phyloP scores from a whole-genome alignment of 768 basidiomycete genomes.

The Lactarius evosmus region DNA sequence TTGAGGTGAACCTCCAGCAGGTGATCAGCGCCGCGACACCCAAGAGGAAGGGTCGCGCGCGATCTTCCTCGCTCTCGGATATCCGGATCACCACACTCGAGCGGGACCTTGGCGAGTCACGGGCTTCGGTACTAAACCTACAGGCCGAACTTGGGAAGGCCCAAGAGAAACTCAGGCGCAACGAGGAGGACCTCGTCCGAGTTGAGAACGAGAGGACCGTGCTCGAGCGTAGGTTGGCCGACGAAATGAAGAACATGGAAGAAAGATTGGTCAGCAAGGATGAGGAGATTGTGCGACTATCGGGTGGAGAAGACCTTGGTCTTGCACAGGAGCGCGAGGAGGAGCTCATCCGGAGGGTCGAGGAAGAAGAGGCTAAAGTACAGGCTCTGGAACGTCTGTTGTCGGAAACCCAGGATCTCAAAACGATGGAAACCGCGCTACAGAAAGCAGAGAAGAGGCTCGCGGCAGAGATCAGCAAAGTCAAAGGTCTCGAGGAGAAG shows the following conservation, averaged over 20 bases:
- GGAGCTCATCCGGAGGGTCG: conserved; percentile 60
- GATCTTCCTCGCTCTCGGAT: conserved; percentile 59
- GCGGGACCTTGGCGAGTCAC: conserved; percentile 51
- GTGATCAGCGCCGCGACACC: conserved; percentile 36
- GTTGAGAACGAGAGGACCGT: conserved; percentile 60
- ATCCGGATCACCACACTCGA: conserved; percentile 51
- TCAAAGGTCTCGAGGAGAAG: conserved; percentile 42
- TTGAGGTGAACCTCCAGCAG: conserved; percentile 45
- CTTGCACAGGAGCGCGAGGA: conserved; percentile 51
- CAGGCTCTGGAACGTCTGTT: conserved; percentile 51
- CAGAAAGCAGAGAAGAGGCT: conserved; percentile 32
- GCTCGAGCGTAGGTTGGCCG: conserved; percentile 44
- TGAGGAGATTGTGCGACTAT: conserved; percentile 52
- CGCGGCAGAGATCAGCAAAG: conserved; percentile 42
- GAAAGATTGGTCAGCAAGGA: conserved; percentile 51
- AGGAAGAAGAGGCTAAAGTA: conserved; percentile 70
- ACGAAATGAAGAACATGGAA: conserved; percentile 45
- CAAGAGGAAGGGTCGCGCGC: conserved; percentile 38
- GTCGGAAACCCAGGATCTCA: conserved; percentile 39
- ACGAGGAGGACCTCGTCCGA: conserved; percentile 48
- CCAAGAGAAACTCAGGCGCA: conserved; percentile 47
- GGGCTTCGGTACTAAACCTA: conserved; percentile 43
- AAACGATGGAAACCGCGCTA: conserved; percentile 37
- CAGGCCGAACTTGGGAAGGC: conserved; percentile 43
- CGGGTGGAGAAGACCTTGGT: conserved; percentile 36